Conservation (phyloP, 2,329 filamentous ascomycete genomes). For the Xylaria sp. region DNA sequence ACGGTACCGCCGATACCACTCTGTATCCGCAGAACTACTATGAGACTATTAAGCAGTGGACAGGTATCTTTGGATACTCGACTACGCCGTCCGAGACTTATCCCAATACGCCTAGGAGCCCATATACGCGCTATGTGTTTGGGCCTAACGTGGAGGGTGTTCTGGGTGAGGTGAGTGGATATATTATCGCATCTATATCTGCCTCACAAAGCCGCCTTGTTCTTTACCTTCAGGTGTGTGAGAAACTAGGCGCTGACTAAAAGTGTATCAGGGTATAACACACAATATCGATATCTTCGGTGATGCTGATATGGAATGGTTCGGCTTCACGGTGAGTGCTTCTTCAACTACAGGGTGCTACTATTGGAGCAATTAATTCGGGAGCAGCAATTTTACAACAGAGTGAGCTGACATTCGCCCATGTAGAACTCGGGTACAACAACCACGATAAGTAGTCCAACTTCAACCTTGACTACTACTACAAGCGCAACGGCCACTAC, state of each 20-base stretch:
- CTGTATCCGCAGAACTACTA: slow-evolving; percentile 47
- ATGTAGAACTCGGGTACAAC: slow-evolving; percentile 27
- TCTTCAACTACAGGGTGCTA: too few relatives aligned
- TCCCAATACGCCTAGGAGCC: slow-evolving; percentile 30
- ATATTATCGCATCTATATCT: background rate
- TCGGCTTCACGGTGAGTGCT: slow-evolving; percentile 35
- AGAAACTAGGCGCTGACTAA: background rate
- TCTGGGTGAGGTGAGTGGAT: slow-evolving; percentile 34
- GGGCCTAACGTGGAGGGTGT: slow-evolving; percentile 41
- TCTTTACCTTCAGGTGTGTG: background rate
- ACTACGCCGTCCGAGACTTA: slow-evolving; percentile 32
- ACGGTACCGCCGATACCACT: slow-evolving; percentile 49
- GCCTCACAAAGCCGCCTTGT: background rate
- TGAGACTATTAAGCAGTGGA: slow-evolving; percentile 52
- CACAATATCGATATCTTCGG: slow-evolving; percentile 39
- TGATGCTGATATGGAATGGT: slow-evolving; percentile 42
- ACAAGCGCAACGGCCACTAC: slow-evolving; percentile 27
- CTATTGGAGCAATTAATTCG: background rate
- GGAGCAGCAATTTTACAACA: background rate
- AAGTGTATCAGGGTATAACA: slow-evolving; percentile 30
- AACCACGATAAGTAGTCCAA: slow-evolving; percentile 24
- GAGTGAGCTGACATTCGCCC: background rate
- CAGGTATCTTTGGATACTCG: slow-evolving; percentile 51
- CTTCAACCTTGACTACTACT: slow-evolving; percentile 13
- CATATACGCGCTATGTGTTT: slow-evolving; percentile 41